A percentile compares a stretch with the other conserved stretches of the same genome.
phyloP scores from a whole-genome alignment of 495 filamentous ascomycete genomes.

The Amniculicola lignicola region DNA sequence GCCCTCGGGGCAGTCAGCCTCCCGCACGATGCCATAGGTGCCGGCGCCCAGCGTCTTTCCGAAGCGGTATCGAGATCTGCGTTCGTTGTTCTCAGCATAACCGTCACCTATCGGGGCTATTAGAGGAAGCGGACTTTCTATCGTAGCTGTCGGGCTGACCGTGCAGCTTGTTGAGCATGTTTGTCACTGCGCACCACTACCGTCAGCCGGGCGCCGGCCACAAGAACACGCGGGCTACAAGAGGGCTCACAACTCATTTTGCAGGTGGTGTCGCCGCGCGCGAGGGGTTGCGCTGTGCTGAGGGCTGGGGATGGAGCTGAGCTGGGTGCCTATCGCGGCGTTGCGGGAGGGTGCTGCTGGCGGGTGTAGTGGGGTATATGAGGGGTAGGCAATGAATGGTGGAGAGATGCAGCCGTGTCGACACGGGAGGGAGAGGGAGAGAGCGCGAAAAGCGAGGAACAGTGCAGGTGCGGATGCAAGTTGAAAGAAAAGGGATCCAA shows the following conservation, averaged over 20 bases:
- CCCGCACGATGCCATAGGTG: slow-evolving; percentile 97
- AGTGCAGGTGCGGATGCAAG: too few relatives aligned
- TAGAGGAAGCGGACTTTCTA: slow-evolving; percentile 68
- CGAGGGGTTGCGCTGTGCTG: slow-evolving; percentile 17
- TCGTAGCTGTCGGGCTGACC: slow-evolving; percentile 98
- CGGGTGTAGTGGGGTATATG: too few relatives aligned
- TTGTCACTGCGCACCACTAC: slow-evolving; percentile 59
- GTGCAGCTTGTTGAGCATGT: slow-evolving; percentile 95
- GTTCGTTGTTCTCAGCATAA: slow-evolving; percentile 30
- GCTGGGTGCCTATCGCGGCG: slow-evolving; percentile 25
- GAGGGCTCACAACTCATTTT: slow-evolving; percentile 32
- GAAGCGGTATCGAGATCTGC: slow-evolving; percentile 81
- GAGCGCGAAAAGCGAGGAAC: too few relatives aligned
- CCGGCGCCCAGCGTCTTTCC: slow-evolving; percentile 92
- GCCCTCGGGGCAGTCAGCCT: slow-evolving; percentile 76
- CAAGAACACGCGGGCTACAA: not conserved
- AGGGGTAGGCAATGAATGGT: too few relatives aligned
- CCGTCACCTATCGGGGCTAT: slow-evolving; percentile 13
- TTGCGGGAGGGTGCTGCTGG: too few relatives aligned
- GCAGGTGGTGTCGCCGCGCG: not conserved
- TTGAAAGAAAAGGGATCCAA: too few relatives aligned
- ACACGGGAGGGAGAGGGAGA: too few relatives aligned
- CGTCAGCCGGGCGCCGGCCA: not conserved
- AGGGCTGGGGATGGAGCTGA: slow-evolving; percentile 11
- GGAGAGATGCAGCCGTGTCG: too few relatives aligned